Evolutionary conservation across 2,329 filamentous ascomycete genomes (phyloP).

Genomic region (Trematosphaeria pertusa): DNA sequence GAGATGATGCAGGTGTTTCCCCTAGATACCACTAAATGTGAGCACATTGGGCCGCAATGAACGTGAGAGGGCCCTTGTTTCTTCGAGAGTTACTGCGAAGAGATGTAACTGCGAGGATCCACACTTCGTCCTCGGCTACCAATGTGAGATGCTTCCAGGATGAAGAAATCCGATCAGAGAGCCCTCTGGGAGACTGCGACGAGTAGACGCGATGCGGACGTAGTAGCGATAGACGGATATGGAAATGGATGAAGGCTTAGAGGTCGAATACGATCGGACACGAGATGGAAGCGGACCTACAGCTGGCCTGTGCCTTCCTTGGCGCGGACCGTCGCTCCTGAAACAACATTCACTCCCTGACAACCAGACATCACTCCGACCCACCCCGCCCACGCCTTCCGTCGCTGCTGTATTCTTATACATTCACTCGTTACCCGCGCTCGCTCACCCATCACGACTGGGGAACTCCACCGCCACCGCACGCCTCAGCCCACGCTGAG

Average conservation of each 20-base stretch:
- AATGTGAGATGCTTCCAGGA: no score
- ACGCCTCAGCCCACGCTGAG: conserved; percentile 7
- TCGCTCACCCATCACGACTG: conserved; percentile 16
- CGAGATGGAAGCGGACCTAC: conserved; percentile 1
- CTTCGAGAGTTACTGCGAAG: background rate
- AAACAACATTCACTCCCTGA: conserved; percentile 39
- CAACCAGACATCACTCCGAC: conserved; percentile 33
- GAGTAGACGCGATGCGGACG: no score
- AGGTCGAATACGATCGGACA: conserved; percentile 1
- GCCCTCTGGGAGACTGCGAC: no score
- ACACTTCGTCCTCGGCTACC: background rate
- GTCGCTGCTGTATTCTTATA: conserved; percentile 24
- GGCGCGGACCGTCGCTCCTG: conserved; percentile 21
- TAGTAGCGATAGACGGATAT: no score
- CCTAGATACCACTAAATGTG: background rate
- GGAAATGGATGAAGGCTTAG: no score
- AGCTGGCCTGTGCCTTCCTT: conserved; percentile 16
- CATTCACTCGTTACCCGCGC: conserved; percentile 31
- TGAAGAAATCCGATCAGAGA: no score
- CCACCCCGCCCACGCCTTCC: conserved; percentile 27
- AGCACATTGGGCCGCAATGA: conserved; percentile 3
- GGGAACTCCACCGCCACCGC: conserved; percentile 6
- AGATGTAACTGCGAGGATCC: background rate
- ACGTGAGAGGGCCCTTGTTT: background rate
- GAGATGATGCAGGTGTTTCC: background rate